Evolutionary conservation across 2,329 filamentous ascomycete species (phyloP).

Genomic region (Aspergillus novoparasiticus): DNA sequence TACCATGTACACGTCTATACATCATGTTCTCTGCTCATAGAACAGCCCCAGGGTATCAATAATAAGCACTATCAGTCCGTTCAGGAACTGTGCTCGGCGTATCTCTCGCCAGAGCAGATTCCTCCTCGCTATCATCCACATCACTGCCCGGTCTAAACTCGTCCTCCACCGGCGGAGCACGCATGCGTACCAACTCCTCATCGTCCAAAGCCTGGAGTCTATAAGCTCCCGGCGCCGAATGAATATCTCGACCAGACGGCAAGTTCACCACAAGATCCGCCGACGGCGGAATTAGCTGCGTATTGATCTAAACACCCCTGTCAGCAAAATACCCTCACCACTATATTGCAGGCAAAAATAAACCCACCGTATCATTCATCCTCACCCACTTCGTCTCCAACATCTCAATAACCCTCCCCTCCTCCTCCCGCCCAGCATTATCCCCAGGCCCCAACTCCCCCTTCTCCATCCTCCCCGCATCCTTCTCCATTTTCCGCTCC

Average conservation of each 20-base stretch:
- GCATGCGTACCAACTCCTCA: conserved; percentile 62
- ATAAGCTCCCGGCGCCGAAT: conserved; percentile 67
- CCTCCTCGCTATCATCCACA: conserved; percentile 49
- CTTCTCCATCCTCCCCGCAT: conserved; percentile 39
- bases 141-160: conserved; percentile 44
- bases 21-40: background rate
- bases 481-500: conserved; percentile 76
- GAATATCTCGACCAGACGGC: conserved; percentile 86
- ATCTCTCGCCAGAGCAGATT: conserved; percentile 22
- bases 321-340: conserved; percentile 4
- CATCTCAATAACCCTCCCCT: conserved; percentile 82
- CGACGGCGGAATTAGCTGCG: conserved; percentile 72
- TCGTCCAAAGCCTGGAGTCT: conserved; percentile 66
- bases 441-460: conserved; percentile 56
- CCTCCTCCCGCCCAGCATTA: conserved; percentile 83
- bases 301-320: conserved; percentile 66
- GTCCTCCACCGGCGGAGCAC: conserved; percentile 57
- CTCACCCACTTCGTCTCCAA: conserved; percentile 87
- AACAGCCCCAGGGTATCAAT: conserved; percentile 13
- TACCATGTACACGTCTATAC: background rate
- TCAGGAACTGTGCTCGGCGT: conserved; percentile 41
- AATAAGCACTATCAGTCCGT: conserved; percentile 39
- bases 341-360: background rate
- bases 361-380: conserved; percentile 80
- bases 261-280: conserved; percentile 74